These are phyloP conservation scores for Pelargonium fulgidum DNA, from an alignment of 441 rosid species.

Conservation along the genomic window DNA sequence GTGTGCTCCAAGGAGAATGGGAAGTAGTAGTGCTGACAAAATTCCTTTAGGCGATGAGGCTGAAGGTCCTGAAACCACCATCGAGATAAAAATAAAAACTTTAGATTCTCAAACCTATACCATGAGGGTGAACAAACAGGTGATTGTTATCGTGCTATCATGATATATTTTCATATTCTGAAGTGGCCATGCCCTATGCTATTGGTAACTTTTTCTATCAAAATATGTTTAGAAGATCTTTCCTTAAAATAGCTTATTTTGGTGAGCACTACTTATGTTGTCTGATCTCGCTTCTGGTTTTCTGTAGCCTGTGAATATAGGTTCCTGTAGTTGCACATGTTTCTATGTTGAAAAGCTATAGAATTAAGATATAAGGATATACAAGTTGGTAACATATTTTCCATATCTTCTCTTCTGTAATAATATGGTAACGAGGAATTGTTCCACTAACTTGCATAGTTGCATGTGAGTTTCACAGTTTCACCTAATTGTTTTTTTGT, in stretches of 20 bases:
- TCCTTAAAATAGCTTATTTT: not conserved
- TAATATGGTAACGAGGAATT: not conserved
- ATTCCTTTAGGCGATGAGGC: slow-evolving; percentile 31
- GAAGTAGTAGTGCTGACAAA: slow-evolving; percentile 39
- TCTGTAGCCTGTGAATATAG: not conserved
- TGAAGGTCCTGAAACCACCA: slow-evolving; percentile 52
- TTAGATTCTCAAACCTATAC: slow-evolving; percentile 89
- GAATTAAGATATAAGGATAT: not conserved
- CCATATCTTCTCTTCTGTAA: not conserved
- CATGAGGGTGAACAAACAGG: slow-evolving; percentile 85
- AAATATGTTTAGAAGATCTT: not conserved
- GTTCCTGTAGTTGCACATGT: not conserved
- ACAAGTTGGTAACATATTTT: not conserved
- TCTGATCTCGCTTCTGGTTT: slow-evolving; percentile 1
- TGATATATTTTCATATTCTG: slow-evolving; percentile 2
- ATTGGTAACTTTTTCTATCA: not conserved
- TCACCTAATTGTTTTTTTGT: too few relatives aligned
- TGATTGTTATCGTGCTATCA: slow-evolving; percentile 20
- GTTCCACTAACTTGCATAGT: slow-evolving; percentile 1
- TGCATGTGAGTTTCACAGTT: not conserved
- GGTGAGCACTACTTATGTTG: not conserved
- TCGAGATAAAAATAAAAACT: slow-evolving; percentile 88
- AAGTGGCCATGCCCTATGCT: not conserved
- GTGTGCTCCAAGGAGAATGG: slow-evolving; percentile 44
- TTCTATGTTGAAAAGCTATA: not conserved